phyloP scores from a whole-genome alignment of 2,329 filamentous ascomycete genomes.

The Hansfordia pulvinata region DNA sequence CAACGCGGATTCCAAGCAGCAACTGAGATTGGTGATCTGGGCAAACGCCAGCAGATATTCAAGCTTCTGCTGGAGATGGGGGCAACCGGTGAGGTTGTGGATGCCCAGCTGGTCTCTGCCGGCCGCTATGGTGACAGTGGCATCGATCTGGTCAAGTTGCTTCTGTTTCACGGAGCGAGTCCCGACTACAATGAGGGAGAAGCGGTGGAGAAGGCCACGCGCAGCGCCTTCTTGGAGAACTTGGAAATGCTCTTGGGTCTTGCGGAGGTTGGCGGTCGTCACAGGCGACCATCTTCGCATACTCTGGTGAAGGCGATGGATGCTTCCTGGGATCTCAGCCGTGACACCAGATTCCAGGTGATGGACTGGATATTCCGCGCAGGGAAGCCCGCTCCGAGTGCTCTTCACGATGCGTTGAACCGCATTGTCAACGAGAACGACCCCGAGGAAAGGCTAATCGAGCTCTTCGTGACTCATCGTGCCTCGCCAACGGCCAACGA shows the following conservation, averaged over 20 bases:
- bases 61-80: slow-evolving; percentile 34
- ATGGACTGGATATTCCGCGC: slow-evolving; percentile 36
- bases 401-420: slow-evolving; percentile 34
- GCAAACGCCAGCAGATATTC: slow-evolving; percentile 33
- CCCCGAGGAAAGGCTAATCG: slow-evolving; percentile 30
- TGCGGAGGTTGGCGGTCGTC: slow-evolving; percentile 22
- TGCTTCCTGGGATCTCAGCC: slow-evolving; percentile 35
- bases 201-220: slow-evolving; percentile 38
- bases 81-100: slow-evolving; percentile 33
- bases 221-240: slow-evolving; percentile 33
- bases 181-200: slow-evolving; percentile 41
- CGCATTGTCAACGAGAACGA: slow-evolving; percentile 39
- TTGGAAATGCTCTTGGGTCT: slow-evolving; percentile 38
- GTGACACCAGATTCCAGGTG: slow-evolving; percentile 31
- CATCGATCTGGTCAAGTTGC: slow-evolving; percentile 30
- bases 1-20: slow-evolving; percentile 40
- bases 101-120: slow-evolving; percentile 38
- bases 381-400: slow-evolving; percentile 31
- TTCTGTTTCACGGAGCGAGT: slow-evolving; percentile 38
- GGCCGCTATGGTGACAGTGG: slow-evolving; percentile 35
- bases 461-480: slow-evolving; percentile 32
- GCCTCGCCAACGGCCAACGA: slow-evolving; percentile 37
- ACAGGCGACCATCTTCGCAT: slow-evolving; percentile 30
- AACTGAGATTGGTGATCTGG: slow-evolving; percentile 35
- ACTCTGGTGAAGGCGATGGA: slow-evolving; percentile 38